Conservation (phyloP, 345 rosid species). For the Gossypium rotundifolium region DNA sequence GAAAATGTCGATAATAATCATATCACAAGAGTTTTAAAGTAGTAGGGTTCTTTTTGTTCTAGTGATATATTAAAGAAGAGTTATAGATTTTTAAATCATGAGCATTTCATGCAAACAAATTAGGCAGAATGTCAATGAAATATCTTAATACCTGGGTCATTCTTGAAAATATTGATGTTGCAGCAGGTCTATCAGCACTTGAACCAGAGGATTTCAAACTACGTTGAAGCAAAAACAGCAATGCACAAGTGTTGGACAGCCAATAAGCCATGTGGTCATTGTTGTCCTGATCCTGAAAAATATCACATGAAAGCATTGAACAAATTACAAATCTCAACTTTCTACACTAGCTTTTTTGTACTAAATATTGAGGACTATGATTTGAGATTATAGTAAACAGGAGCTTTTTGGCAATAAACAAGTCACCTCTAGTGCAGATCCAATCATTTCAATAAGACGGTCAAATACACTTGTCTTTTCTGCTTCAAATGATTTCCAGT, state of each 20-base stretch:
- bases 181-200: constrained; percentile 56
- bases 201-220: constrained; percentile 60
- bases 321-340: neutral
- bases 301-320: neutral
- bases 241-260: constrained; percentile 75
- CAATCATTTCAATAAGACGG: constrained; percentile 84
- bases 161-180: constrained; percentile 80
- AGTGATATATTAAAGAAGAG: neutral
- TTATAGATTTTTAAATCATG: neutral
- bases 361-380: neutral
- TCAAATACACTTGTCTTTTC: constrained; percentile 92
- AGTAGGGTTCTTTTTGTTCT: neutral
- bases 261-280: constrained; percentile 77
- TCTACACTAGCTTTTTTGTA: neutral
- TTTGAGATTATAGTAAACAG: neutral
- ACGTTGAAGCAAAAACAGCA: constrained; percentile 74
- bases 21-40: neutral
- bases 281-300: constrained; percentile 70
- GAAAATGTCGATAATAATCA: neutral
- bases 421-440: constrained; percentile 81
- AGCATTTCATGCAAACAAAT: neutral
- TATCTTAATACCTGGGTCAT: constrained; percentile 60
- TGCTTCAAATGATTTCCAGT: constrained; percentile 86
- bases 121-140: neutral
- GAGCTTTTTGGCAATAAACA: neutral